These are phyloP conservation scores for Metschnikowia henanensis DNA, from an alignment of 805 yeast genomes.

Conservation along the genomic window DNA sequence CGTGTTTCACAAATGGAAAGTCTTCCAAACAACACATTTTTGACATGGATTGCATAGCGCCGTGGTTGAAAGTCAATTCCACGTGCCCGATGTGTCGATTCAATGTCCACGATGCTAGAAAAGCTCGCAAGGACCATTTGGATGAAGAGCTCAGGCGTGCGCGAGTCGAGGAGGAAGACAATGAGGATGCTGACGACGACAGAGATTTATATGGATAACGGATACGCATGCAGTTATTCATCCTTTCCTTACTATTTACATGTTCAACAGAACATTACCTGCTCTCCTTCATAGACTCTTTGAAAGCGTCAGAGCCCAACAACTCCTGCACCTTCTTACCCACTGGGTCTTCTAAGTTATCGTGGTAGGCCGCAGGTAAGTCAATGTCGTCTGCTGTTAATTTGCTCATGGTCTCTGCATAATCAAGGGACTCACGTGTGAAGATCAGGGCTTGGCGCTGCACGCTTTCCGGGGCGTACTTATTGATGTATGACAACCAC, in stretches of 20 bases:
- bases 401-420: constrained; percentile 35
- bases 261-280: constrained; percentile 3
- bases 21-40: constrained; percentile 57
- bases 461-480: constrained; percentile 78
- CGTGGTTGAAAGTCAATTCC: constrained; percentile 75
- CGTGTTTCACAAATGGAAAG: constrained; percentile 50
- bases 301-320: constrained; percentile 69
- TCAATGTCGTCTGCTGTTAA: constrained; percentile 27
- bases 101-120: constrained; percentile 51
- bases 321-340: constrained; percentile 70
- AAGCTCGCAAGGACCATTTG: constrained; percentile 29
- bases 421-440: constrained; percentile 42
- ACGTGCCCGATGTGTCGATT: constrained; percentile 89
- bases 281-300: constrained; percentile 44
- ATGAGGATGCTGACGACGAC: constrained; percentile 47
- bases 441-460: constrained; percentile 72
- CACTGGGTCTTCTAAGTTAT: constrained; percentile 44
- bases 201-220: constrained; percentile 78
- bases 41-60: constrained; percentile 87
- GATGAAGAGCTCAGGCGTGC: constrained; percentile 35
- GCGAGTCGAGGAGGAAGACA: constrained; percentile 49
- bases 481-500: constrained; percentile 74
- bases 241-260: constrained; percentile 13
- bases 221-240: background rate
- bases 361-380: constrained; percentile 33